These are phyloP conservation scores for Plantago elongata DNA, from an alignment of 257 asterid genomes.

Conservation along the genomic window DNA sequence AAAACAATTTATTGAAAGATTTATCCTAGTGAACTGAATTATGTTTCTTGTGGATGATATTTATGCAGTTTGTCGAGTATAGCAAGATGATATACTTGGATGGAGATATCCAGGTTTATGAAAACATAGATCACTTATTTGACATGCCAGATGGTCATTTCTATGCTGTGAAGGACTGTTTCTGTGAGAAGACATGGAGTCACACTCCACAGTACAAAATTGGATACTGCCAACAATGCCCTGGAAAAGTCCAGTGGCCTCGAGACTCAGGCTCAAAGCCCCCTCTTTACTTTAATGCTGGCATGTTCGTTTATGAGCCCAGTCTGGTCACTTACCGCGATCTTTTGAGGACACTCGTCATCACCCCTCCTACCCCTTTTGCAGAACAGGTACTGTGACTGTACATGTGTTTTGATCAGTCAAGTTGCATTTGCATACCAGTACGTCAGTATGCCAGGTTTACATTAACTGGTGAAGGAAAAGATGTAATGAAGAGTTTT, in stretches of 20 bases:
- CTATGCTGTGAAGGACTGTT: constrained; percentile 53
- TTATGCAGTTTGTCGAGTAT: constrained; percentile 51
- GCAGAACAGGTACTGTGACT: constrained; percentile 34
- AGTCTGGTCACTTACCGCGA: constrained; percentile 43
- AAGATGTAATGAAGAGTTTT: not conserved
- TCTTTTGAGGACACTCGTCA: constrained; percentile 27
- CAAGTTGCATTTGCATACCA: not conserved
- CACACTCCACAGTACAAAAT: constrained; percentile 37
- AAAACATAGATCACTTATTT: constrained; percentile 43
- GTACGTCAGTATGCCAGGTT: no score
- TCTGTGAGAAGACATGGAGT: constrained; percentile 50
- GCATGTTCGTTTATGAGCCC: constrained; percentile 52
- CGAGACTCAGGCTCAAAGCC: constrained; percentile 37
- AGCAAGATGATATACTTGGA: constrained; percentile 53
- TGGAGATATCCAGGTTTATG: constrained; percentile 49
- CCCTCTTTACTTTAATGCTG: constrained; percentile 49
- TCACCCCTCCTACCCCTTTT: constrained; percentile 39
- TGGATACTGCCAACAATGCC: constrained; percentile 54
- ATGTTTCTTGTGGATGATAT: not conserved
- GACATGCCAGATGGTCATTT: constrained; percentile 33
- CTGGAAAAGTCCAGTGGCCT: constrained; percentile 38
- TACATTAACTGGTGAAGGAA: no score
- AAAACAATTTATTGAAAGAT: not conserved
- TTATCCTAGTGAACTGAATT: not conserved
- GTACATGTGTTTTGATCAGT: no score